phyloP scores from a whole-genome alignment of 768 basidiomycete species.

The Zangia roseola region DNA sequence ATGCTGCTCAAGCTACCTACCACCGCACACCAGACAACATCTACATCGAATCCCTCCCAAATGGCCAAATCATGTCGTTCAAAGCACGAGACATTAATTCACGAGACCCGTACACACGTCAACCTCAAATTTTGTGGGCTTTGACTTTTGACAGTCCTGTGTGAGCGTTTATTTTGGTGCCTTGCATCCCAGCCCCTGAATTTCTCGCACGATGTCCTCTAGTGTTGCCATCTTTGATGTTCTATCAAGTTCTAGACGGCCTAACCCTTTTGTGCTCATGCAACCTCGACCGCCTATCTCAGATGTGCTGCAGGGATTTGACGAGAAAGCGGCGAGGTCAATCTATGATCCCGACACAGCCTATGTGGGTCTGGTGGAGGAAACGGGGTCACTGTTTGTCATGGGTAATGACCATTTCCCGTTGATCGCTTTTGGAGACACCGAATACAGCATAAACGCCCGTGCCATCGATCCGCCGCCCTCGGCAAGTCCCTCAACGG shows the following conservation, averaged over 20 bases:
- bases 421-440: constrained; percentile 69
- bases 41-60: constrained; percentile 80
- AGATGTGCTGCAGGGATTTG: constrained; percentile 60
- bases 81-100: constrained; percentile 37
- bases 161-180: constrained; percentile 41
- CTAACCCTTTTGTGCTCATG: constrained; percentile 76
- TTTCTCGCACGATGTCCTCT: background rate
- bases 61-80: constrained; percentile 78
- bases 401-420: constrained; percentile 84
- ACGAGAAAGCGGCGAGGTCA: constrained; percentile 36
- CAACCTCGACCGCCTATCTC: constrained; percentile 80
- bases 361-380: constrained; percentile 77
- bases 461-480: constrained; percentile 37
- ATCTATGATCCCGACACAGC: constrained; percentile 53
- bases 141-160: constrained; percentile 61
- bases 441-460: constrained; percentile 33
- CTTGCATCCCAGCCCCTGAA: constrained; percentile 1
- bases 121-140: constrained; percentile 55
- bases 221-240: constrained; percentile 88
- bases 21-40: constrained; percentile 71
- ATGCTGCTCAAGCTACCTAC: constrained; percentile 68
- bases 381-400: constrained; percentile 75
- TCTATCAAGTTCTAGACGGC: constrained; percentile 42
- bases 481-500: constrained; percentile 28
- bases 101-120: constrained; percentile 27